phyloP scores from a whole-genome alignment of 202 grass and related monocot genomes.

The Musa balbisiana region DNA sequence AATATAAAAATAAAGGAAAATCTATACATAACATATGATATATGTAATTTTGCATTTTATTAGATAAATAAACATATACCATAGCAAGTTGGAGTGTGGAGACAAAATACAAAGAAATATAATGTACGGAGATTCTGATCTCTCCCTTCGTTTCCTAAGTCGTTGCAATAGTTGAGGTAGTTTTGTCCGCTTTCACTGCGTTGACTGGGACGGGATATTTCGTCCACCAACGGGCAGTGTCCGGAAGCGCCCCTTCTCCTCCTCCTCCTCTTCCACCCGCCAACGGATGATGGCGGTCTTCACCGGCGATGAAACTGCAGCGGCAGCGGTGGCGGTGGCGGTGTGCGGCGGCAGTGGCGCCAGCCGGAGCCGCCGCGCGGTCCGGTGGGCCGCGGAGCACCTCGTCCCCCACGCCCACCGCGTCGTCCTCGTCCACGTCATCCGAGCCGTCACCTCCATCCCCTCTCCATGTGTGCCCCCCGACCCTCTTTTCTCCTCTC shows the following conservation, averaged over 20 bases:
- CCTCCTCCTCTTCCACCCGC: conserved; percentile 10
- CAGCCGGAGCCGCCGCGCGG: conserved; percentile 53
- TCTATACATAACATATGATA: too few relatives aligned
- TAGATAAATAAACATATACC: too few relatives aligned
- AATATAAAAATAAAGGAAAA: too few relatives aligned
- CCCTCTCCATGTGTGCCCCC: conserved; percentile 56
- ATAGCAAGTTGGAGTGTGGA: too few relatives aligned
- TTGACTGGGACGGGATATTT: too few relatives aligned
- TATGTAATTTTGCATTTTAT: too few relatives aligned
- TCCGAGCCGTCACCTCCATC: conserved; percentile 57
- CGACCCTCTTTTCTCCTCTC: background rate
- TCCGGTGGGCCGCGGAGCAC: conserved; percentile 54
- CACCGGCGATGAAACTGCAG: background rate
- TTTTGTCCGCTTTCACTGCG: too few relatives aligned
- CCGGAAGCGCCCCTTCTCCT: background rate
- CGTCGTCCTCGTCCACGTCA: conserved; percentile 70
- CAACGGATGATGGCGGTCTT: conserved; percentile 25
- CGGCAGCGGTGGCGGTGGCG: conserved; percentile 46
- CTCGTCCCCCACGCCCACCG: conserved; percentile 25
- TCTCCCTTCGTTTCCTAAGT: too few relatives aligned
- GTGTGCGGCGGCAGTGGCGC: conserved; percentile 30
- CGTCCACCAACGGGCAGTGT: too few relatives aligned
- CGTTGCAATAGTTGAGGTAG: too few relatives aligned
- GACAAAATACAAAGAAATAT: too few relatives aligned
- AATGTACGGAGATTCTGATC: too few relatives aligned